These are phyloP conservation scores for Tricholoma furcatifolium DNA, from an alignment of 768 basidiomycete species.

Conservation along the genomic window DNA sequence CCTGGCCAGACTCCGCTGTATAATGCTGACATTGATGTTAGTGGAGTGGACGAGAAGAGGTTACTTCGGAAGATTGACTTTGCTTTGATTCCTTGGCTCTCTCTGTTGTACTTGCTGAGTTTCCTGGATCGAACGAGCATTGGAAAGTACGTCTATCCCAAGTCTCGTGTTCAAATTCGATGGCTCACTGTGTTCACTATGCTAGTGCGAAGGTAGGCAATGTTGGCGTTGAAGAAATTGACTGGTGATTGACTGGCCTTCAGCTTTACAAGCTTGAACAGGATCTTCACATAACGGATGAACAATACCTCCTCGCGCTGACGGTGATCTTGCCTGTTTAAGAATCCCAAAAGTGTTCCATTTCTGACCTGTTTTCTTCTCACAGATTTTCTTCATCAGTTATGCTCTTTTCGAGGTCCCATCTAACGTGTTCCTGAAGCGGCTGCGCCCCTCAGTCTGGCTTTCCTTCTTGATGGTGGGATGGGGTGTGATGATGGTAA, in stretches of 20 bases:
- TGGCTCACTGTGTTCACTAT: conserved; percentile 5
- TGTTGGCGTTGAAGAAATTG: background rate
- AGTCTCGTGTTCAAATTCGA: conserved; percentile 15
- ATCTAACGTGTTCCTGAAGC: conserved; percentile 70
- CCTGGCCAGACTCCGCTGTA: conserved; percentile 28
- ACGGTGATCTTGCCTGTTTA: conserved; percentile 37
- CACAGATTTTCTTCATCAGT: conserved; percentile 51
- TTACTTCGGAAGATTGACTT: conserved; percentile 69
- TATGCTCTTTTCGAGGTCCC: conserved; percentile 80
- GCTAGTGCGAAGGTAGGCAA: conserved; percentile 43
- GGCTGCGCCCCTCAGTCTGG: conserved; percentile 76
- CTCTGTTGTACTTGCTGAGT: conserved; percentile 73
- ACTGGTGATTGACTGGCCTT: conserved; percentile 2
- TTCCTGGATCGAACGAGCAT: conserved; percentile 57
- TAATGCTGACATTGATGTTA: conserved; percentile 55
- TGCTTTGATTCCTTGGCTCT: conserved; percentile 68
- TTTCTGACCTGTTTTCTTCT: background rate
- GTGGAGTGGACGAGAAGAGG: conserved; percentile 64
- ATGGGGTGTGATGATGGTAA: conserved; percentile 78
- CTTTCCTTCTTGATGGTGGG: conserved; percentile 69
- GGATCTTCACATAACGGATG: conserved; percentile 60
- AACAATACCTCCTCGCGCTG: conserved; percentile 62
- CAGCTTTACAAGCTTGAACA: conserved; percentile 64
- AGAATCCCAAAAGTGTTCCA: conserved; percentile 8
- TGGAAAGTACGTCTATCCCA: conserved; percentile 41